Evolutionary conservation across 2,329 filamentous ascomycete genomes (phyloP).

Genomic region (Nemania abortiva): DNA sequence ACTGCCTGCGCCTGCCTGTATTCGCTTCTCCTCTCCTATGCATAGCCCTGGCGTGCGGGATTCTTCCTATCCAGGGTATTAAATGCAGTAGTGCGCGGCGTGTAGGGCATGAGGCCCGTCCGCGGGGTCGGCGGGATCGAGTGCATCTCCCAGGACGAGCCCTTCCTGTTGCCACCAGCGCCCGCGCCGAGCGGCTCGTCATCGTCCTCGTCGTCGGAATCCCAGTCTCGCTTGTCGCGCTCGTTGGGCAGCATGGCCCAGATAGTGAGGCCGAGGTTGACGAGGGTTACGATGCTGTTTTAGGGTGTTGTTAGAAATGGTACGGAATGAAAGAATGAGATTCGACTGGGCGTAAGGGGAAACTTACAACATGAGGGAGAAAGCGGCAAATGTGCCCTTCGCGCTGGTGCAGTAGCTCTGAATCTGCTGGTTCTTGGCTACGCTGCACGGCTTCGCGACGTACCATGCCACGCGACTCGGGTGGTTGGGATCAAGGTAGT

Average conservation of each 20-base stretch:
- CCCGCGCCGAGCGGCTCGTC: constrained; percentile 49
- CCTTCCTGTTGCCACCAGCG: constrained; percentile 52
- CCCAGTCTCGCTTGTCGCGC: constrained; percentile 61
- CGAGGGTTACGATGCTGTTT: constrained; percentile 68
- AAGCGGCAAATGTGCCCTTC: constrained; percentile 74
- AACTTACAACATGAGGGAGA: constrained; percentile 75
- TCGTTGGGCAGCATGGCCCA: constrained; percentile 70
- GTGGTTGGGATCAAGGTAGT: constrained; percentile 74
- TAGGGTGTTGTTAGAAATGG: constrained; percentile 24
- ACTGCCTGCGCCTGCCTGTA: not conserved
- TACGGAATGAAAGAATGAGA: not conserved
- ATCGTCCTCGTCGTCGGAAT: constrained; percentile 55
- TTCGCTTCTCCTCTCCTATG: not conserved
- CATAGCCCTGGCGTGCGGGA: constrained; percentile 58
- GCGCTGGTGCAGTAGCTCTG: constrained; percentile 74
- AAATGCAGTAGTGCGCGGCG: constrained; percentile 76
- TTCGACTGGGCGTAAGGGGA: not conserved
- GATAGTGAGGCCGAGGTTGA: constrained; percentile 69
- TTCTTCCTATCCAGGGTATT: constrained; percentile 70
- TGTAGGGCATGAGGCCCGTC: constrained; percentile 62
- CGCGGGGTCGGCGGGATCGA: constrained; percentile 57
- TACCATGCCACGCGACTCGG: constrained; percentile 79
- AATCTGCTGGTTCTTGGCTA: constrained; percentile 66
- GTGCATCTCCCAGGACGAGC: constrained; percentile 70
- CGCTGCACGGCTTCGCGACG: constrained; percentile 75